Percentiles rank a stretch among this genome's conserved stretches.
Conservation (phyloP, 441 rosid species). For the Erysimum pusillum region DNA sequence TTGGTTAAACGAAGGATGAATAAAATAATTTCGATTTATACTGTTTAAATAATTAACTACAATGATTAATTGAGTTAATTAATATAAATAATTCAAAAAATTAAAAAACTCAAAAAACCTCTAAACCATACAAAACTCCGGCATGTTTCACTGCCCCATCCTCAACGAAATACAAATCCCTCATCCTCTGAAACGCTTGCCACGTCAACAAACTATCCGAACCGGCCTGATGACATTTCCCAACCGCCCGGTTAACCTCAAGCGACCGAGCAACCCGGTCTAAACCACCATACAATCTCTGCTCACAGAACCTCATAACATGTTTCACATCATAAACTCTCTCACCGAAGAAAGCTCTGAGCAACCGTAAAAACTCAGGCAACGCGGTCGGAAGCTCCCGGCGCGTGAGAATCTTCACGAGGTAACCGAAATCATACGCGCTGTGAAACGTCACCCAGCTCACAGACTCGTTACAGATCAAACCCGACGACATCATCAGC, state of each 20-base stretch:
- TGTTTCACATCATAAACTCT: constrained; percentile 79
- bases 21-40: constrained; percentile 15
- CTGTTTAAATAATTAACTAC: background rate
- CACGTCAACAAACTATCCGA: constrained; percentile 93
- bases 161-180: constrained; percentile 66
- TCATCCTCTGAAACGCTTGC: constrained; percentile 89
- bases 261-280: constrained; percentile 81
- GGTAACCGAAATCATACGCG: constrained; percentile 89
- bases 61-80: constrained; percentile 30
- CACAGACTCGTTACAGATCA: constrained; percentile 76
- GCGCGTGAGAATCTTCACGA: constrained; percentile 79
- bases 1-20: background rate
- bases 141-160: constrained; percentile 86
- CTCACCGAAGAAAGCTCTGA: constrained; percentile 71
- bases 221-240: constrained; percentile 94
- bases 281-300: constrained; percentile 80
- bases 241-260: constrained; percentile 75
- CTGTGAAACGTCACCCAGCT: constrained; percentile 96
- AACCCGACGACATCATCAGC: constrained; percentile 88
- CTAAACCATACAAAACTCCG: constrained; percentile 84
- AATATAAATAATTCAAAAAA: background rate
- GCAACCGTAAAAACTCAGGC: constrained; percentile 55
- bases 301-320: constrained; percentile 74
- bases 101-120: constrained; percentile 57
- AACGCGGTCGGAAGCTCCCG: constrained; percentile 59